These are phyloP conservation scores for Urochloa ruziziensis DNA, from an alignment of 176 grass and related monocot genomes.

Conservation along the genomic window DNA sequence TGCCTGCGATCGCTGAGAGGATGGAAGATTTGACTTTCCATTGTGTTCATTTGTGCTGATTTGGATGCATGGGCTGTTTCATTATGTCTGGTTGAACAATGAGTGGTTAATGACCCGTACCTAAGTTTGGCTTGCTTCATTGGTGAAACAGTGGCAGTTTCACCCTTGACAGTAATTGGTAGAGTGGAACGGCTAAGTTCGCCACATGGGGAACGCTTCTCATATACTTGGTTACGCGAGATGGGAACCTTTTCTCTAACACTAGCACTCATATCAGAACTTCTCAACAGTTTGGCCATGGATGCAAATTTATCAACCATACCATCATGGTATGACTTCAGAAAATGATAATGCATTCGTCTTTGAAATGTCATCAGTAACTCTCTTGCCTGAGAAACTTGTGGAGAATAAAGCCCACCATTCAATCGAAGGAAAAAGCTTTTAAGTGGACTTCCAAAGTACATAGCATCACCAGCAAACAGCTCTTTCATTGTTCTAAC, in stretches of 20 bases:
- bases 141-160: constrained; percentile 18
- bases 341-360: constrained; percentile 58
- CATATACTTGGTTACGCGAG: constrained; percentile 31
- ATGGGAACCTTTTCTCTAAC: constrained; percentile 48
- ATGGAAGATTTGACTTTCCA: constrained; percentile 31
- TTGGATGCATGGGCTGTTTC: constrained; percentile 35
- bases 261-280: constrained; percentile 18
- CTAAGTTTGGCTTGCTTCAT: constrained; percentile 45
- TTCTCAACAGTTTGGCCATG: constrained; percentile 45
- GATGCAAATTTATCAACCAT: constrained; percentile 53
- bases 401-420: constrained; percentile 72
- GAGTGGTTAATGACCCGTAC: constrained; percentile 25
- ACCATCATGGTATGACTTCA: constrained; percentile 65
- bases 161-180: constrained; percentile 15
- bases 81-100: constrained; percentile 36
- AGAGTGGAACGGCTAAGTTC: constrained; percentile 39
- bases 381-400: constrained; percentile 66
- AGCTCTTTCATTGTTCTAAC: constrained; percentile 54
- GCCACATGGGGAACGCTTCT: constrained; percentile 42
- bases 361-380: constrained; percentile 48
- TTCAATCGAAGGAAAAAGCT: constrained; percentile 55
- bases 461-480: constrained; percentile 57
- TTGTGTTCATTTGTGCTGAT: constrained; percentile 34
- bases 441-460: constrained; percentile 64
- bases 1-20: not conserved